A percentile compares a stretch with the other conserved stretches of the same genome.
phyloP scores from a whole-genome alignment of 2,329 filamentous ascomycete genomes.

The Venturia aucupariae region DNA sequence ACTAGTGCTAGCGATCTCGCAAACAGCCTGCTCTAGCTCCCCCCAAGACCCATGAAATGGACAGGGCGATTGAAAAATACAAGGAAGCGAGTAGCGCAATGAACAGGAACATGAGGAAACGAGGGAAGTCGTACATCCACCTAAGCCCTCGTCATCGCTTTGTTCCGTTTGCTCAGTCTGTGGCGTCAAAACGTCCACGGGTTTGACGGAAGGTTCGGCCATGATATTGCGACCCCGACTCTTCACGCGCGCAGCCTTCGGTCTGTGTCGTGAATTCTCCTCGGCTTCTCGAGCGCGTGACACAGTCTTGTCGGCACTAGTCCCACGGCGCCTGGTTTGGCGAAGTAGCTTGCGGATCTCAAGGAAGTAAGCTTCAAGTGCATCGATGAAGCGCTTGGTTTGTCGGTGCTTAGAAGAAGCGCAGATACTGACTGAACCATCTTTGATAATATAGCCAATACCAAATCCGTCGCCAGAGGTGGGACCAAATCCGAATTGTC shows the following conservation, averaged over 20 bases:
- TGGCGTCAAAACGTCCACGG: constrained; percentile 47
- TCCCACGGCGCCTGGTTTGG: constrained; percentile 51
- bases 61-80: not conserved
- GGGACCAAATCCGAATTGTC: constrained; percentile 94
- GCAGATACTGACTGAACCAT: constrained; percentile 82
- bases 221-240: constrained; percentile 65
- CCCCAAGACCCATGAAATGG: not conserved
- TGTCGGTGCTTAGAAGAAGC: constrained; percentile 90
- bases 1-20: not conserved
- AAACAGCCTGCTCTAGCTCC: not conserved
- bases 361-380: constrained; percentile 79
- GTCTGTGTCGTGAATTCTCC: constrained; percentile 19
- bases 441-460: constrained; percentile 98
- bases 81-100: not conserved
- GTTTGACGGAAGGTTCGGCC: constrained; percentile 39
- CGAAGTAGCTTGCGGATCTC: constrained; percentile 81
- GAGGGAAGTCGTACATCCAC: constrained; percentile 63
- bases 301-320: constrained; percentile 42
- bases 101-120: constrained; percentile 5
- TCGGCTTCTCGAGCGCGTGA: constrained; percentile 55
- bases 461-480: constrained; percentile 91
- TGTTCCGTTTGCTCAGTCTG: constrained; percentile 49
- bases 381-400: constrained; percentile 81
- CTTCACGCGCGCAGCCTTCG: constrained; percentile 48
- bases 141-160: constrained; percentile 81